Evolutionary conservation across 2,329 filamentous ascomycete species (phyloP).

Genomic region (Colletotrichum tofieldiae): DNA sequence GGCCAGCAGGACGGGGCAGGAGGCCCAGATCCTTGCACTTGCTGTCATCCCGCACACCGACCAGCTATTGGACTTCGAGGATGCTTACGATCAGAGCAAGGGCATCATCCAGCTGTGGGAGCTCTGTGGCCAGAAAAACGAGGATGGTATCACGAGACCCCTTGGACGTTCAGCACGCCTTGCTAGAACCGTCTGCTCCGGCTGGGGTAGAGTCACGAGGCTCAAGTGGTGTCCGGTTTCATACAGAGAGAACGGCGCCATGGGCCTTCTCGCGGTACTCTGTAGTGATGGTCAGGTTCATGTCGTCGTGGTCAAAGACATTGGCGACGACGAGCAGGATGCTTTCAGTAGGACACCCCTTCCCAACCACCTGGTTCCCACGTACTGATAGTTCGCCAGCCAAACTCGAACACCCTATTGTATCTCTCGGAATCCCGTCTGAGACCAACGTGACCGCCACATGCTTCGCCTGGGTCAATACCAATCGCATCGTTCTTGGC

Average conservation of each 20-base stretch:
- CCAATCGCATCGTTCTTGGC: constrained; percentile 69
- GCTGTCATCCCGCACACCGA: constrained; percentile 67
- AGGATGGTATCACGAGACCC: constrained; percentile 53
- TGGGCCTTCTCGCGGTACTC: constrained; percentile 65
- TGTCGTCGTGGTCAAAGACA: constrained; percentile 60
- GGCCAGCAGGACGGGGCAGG: constrained; percentile 58
- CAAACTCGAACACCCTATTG: constrained; percentile 61
- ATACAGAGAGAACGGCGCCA: constrained; percentile 48
- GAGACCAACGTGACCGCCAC: constrained; percentile 67
- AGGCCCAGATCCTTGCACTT: constrained; percentile 66
- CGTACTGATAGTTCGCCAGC: constrained; percentile 55
- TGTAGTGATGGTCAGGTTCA: constrained; percentile 67
- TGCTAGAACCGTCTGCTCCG: constrained; percentile 62
- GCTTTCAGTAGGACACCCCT: constrained; percentile 57
- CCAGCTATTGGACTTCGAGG: constrained; percentile 60
- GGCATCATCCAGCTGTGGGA: constrained; percentile 70
- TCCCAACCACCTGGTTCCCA: not conserved
- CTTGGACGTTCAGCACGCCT: constrained; percentile 57
- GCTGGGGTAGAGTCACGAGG: constrained; percentile 65
- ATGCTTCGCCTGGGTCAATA: constrained; percentile 69
- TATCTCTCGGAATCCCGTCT: constrained; percentile 60
- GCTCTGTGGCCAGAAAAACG: constrained; percentile 54
- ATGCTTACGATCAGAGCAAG: constrained; percentile 58
- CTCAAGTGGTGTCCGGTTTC: constrained; percentile 69
- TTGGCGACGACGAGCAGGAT: constrained; percentile 48